A percentile compares a stretch with the other conserved stretches of the same genome.
Evolutionary conservation across 495 filamentous ascomycete species (phyloP).

Genomic region (Mycothermus thermophilus): DNA sequence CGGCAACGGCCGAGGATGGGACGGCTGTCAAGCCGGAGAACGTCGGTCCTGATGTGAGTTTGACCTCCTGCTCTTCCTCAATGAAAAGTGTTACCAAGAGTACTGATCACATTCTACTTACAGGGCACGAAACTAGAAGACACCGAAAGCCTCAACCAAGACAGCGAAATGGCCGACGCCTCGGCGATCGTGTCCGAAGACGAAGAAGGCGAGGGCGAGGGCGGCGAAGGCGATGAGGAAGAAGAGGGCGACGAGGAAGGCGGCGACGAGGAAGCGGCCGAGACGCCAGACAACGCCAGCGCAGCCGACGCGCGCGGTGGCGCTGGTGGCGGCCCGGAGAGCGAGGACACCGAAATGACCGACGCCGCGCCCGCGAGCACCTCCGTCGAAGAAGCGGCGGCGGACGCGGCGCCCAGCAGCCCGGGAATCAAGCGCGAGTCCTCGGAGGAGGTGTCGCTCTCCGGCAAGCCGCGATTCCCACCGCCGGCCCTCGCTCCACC

Average conservation of each 20-base stretch:
- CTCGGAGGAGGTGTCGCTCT: slow-evolving; percentile 14
- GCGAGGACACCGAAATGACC: slow-evolving; percentile 14
- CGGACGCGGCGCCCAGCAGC: no score
- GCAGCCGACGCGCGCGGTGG: slow-evolving; percentile 11
- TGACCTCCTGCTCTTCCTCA: neutral
- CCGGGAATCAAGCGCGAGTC: no score
- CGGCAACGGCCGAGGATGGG: slow-evolving; percentile 1
- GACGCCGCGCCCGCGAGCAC: slow-evolving; percentile 11
- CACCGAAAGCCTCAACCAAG: slow-evolving; percentile 28
- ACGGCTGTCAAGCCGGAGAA: slow-evolving; percentile 20
- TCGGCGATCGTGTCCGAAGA: slow-evolving; percentile 44
- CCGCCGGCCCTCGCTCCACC: slow-evolving; percentile 10
- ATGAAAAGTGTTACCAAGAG: no score
- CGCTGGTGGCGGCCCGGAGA: slow-evolving; percentile 16
- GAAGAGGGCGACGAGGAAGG: slow-evolving; percentile 26
- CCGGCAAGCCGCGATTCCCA: slow-evolving; percentile 13
- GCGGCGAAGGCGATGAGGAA: slow-evolving; percentile 29
- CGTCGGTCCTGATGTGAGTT: slow-evolving; percentile 15
- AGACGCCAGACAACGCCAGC: slow-evolving; percentile 17
- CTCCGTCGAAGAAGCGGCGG: slow-evolving; percentile 13
- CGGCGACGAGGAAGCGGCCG: slow-evolving; percentile 20
- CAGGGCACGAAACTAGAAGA: slow-evolving; percentile 27
- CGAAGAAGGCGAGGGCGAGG: slow-evolving; percentile 32
- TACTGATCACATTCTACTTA: slow-evolving; percentile 13
- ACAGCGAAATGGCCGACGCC: slow-evolving; percentile 39